Base-by-base conservation (phyloP, 768 basidiomycete genomes). In the Termitomyces eurrhizus region DNA sequence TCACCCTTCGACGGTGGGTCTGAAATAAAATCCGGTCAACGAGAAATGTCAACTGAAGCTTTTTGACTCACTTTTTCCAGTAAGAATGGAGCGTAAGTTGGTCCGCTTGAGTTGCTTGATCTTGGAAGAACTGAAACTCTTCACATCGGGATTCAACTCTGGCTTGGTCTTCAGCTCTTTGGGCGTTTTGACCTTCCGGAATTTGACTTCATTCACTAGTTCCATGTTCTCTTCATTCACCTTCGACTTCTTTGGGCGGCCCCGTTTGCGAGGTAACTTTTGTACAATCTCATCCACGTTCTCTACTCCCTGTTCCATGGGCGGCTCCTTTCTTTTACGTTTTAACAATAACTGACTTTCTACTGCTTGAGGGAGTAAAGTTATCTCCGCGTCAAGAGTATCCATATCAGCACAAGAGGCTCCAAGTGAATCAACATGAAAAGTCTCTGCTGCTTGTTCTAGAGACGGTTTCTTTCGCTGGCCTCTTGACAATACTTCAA, bases 1-100 rank as follows among this genome's bases (percentile, higher is more conserved):
- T 65, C 64, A 12, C 64, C 62, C 24, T 52, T 52, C n/a, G 37
- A 50, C 33, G 35, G 33, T 53, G 53, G 62, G 37, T 42, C 64
- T 65, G 12, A 18, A 18, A 51, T 4, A 16, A 35, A 44, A 44
- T 41, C n/a, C 3, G 46, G 21, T 49, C 6, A 46, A 24, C 7
- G 3, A 7, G 11, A 8, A 9, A 49, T 18, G n/a, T 48, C 14
- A 36, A 32, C n/a, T 35, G 18, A 49, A 11, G 9, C 29, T n/a
- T 3, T 5, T 21, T 14, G 11, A 57, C 59, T 57, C 55, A 59
- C 62, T 52, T 44, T 59, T 59, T 18, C 36, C 51, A n/a, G 26
- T 51, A 14, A 52, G 37, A 14, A 52, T 45, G 1, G 39, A 45
- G n/a, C 41, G 46, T 21, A 39, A 8, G 42, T 48, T 64, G 5